Percentiles rank a stretch among this genome's conserved stretches.
phyloP scores from a whole-genome alignment of 495 filamentous ascomycete genomes.

The Echria macrotheca region DNA sequence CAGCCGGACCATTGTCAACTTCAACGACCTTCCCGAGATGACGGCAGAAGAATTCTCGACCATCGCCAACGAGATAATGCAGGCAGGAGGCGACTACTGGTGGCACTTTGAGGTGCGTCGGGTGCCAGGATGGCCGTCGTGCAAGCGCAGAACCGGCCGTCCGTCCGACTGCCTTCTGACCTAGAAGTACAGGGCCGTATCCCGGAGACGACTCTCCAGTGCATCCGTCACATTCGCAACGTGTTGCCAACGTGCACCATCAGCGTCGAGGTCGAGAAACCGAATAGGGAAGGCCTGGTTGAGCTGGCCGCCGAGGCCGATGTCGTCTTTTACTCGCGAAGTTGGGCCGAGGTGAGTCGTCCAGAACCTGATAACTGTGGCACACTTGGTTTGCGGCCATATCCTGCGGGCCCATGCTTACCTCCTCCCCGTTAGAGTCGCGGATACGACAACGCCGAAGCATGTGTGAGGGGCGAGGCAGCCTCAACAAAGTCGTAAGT shows the following conservation, averaged over 20 bases:
- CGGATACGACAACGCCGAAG: slow-evolving; percentile 29
- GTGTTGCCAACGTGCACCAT: slow-evolving; percentile 43
- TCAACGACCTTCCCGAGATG: slow-evolving; percentile 64
- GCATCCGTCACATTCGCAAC: slow-evolving; percentile 52
- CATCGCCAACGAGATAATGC: slow-evolving; percentile 11
- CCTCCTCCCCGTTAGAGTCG: slow-evolving; percentile 19
- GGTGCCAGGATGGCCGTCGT: neutral
- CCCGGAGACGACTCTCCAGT: slow-evolving; percentile 56
- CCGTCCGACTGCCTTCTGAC: too few relatives aligned
- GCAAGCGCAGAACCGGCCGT: too few relatives aligned
- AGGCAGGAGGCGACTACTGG: slow-evolving; percentile 38
- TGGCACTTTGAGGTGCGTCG: slow-evolving; percentile 64
- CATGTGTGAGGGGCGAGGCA: slow-evolving; percentile 30
- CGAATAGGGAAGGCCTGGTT: slow-evolving; percentile 53
- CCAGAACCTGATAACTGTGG: too few relatives aligned
- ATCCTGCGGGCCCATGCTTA: neutral
- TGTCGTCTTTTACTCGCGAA: slow-evolving; percentile 64
- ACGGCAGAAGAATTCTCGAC: slow-evolving; percentile 49
- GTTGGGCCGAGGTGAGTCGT: slow-evolving; percentile 58
- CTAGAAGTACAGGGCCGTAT: slow-evolving; percentile 56
- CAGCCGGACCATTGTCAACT: slow-evolving; percentile 66
- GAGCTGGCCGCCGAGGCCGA: slow-evolving; percentile 59
- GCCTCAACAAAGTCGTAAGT: slow-evolving; percentile 27
- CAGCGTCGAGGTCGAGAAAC: slow-evolving; percentile 70
- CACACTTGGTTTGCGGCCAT: too few relatives aligned